Conservation (phyloP, 805 yeast species). For the Metschnikowia kofuensis region DNA sequence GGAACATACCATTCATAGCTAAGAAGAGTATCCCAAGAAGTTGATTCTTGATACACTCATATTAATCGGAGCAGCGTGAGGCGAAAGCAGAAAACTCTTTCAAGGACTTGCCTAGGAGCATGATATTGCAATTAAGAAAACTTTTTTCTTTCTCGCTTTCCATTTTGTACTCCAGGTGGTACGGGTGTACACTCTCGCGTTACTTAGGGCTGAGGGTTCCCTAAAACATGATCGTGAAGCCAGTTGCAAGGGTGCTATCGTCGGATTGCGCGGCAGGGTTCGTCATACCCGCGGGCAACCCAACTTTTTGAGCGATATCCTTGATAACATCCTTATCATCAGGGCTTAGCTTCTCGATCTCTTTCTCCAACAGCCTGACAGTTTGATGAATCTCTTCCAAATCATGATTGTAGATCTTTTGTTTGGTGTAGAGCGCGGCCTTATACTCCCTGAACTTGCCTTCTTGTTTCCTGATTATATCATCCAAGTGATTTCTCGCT, state of each 20-base stretch:
- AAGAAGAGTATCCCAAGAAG: not conserved
- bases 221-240: conserved; percentile 15
- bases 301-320: conserved; percentile 13
- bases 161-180: conserved; percentile 8
- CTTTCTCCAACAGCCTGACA: conserved; percentile 35
- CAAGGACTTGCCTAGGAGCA: too few species aligned
- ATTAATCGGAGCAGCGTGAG: too few species aligned
- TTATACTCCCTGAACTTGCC: conserved; percentile 62
- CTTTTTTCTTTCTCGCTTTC: conserved; percentile 2
- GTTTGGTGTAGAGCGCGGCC: conserved; percentile 50
- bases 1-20: not conserved
- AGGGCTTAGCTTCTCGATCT: conserved; percentile 14
- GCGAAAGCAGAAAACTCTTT: too few species aligned
- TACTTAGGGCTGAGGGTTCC: conserved; percentile 7
- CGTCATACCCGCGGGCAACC: conserved; percentile 7
- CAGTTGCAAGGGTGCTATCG: conserved; percentile 15
- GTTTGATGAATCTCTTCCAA: conserved; percentile 42
- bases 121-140: not conserved
- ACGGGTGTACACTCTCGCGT: conserved; percentile 12
- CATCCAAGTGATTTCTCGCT: conserved; percentile 20
- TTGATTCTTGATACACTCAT: too few species aligned
- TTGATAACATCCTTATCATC: conserved; percentile 15
- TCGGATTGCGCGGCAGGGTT: conserved; percentile 10
- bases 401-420: conserved; percentile 52
- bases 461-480: conserved; percentile 48